phyloP scores from a whole-genome alignment of 177 flowering plant species.

The Telopea speciosissima region DNA sequence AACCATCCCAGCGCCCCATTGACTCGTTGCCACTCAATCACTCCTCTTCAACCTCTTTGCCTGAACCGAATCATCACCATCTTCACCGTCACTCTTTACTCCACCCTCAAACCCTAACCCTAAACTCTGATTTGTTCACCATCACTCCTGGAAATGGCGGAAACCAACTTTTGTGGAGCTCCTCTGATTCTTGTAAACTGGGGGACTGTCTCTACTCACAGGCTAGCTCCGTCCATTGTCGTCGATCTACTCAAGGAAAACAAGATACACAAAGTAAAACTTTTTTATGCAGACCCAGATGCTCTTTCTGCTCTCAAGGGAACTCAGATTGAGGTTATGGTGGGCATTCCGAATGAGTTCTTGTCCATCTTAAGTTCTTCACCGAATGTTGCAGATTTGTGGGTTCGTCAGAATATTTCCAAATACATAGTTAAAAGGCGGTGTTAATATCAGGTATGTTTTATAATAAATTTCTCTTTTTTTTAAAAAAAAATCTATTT shows the following conservation, averaged over 20 bases:
- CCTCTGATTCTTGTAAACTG: constrained; percentile 53
- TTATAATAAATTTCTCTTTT: too few relatives aligned
- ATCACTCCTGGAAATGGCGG: constrained; percentile 8
- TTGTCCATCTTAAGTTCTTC: constrained; percentile 47
- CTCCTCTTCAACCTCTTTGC: too few relatives aligned
- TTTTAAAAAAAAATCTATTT: too few relatives aligned
- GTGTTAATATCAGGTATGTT: constrained; percentile 72
- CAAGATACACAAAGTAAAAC: constrained; percentile 69
- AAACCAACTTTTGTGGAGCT: constrained; percentile 7
- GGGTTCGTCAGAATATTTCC: constrained; percentile 70
- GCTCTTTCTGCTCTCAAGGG: constrained; percentile 50
- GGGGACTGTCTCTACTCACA: constrained; percentile 67
- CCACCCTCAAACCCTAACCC: too few relatives aligned
- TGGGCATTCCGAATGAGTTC: constrained; percentile 77
- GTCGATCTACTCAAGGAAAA: constrained; percentile 68
- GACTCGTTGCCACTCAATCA: too few relatives aligned
- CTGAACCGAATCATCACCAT: too few relatives aligned
- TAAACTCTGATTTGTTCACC: too few relatives aligned
- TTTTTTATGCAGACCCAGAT: constrained; percentile 68
- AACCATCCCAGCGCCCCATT: too few relatives aligned
- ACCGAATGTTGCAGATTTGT: constrained; percentile 50
- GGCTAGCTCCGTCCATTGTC: constrained; percentile 55
- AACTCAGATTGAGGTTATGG: constrained; percentile 73
- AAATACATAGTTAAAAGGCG: constrained; percentile 49
- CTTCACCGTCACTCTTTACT: too few relatives aligned